Conservation (phyloP, 2,329 filamentous ascomycete species). For the Colletotrichum trifolii region DNA sequence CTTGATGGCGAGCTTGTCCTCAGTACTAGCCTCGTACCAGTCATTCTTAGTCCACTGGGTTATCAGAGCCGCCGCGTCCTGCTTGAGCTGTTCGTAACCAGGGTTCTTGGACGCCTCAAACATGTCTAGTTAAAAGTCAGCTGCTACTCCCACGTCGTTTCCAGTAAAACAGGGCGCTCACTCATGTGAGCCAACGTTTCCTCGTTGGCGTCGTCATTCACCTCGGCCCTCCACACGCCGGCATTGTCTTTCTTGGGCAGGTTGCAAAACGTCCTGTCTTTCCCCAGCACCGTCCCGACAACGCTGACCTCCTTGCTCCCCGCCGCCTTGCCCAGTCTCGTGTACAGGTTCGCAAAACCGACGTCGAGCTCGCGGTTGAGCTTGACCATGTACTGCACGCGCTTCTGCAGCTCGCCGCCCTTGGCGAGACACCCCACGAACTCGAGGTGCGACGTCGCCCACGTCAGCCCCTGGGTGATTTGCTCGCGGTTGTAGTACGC, state of each 20-base stretch:
- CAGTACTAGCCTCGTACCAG: slow-evolving; percentile 71
- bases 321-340: slow-evolving; percentile 79
- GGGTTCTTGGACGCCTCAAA: slow-evolving; percentile 79
- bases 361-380: slow-evolving; percentile 74
- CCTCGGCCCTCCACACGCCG: slow-evolving; percentile 73
- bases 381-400: slow-evolving; percentile 75
- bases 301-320: slow-evolving; percentile 62
- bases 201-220: slow-evolving; percentile 83
- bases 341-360: slow-evolving; percentile 89
- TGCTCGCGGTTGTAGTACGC: slow-evolving; percentile 88
- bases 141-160: no score
- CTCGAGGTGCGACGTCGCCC: slow-evolving; percentile 90
- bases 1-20: slow-evolving; percentile 43
- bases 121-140: slow-evolving; percentile 63
- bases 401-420: slow-evolving; percentile 81
- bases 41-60: slow-evolving; percentile 71
- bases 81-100: slow-evolving; percentile 74
- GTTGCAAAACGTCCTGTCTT: slow-evolving; percentile 88
- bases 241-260: slow-evolving; percentile 68
- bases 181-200: slow-evolving; percentile 85
- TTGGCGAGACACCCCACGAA: slow-evolving; percentile 91
- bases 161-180: slow-evolving; percentile 49
- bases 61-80: slow-evolving; percentile 73
- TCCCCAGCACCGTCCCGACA: slow-evolving; percentile 70
- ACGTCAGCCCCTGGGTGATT: slow-evolving; percentile 79